Conservation (phyloP, 176 grass and related monocot genomes). For the Rhynchospora tenuis region DNA sequence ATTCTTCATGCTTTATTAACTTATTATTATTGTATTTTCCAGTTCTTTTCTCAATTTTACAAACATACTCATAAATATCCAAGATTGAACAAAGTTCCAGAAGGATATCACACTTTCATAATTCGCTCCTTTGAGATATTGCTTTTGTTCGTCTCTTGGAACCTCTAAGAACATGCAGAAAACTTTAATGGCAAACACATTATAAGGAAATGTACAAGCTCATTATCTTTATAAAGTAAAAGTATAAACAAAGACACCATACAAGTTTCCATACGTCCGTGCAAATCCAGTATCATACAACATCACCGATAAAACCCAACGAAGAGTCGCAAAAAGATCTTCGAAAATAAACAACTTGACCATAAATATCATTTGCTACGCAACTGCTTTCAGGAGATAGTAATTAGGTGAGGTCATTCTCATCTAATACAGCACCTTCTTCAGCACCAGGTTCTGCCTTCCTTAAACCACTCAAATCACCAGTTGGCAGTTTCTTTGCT, state of each 20-base stretch:
- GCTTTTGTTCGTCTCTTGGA: background rate
- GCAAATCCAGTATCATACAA: background rate
- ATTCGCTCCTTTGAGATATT: too few relatives aligned
- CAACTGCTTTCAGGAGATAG: background rate
- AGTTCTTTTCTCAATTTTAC: too few relatives aligned
- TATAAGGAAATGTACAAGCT: background rate
- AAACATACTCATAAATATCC: too few relatives aligned
- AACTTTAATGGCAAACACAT: background rate
- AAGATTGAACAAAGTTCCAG: too few relatives aligned
- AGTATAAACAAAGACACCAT: slow-evolving; percentile 4
- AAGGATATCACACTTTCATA: too few relatives aligned
- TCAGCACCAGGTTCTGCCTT: slow-evolving; percentile 28
- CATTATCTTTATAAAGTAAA: background rate
- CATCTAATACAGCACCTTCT: slow-evolving; percentile 56
- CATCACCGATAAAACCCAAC: background rate
- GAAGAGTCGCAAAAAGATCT: background rate
- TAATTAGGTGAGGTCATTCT: slow-evolving; percentile 81
- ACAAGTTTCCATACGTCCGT: background rate
- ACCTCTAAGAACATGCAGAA: background rate
- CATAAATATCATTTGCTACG: background rate
- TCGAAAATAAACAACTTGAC: background rate
- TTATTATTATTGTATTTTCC: too few relatives aligned
- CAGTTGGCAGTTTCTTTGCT: slow-evolving; percentile 79
- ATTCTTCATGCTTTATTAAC: too few relatives aligned
- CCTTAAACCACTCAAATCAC: slow-evolving; percentile 67